These are phyloP conservation scores for Podosphaera aphanis DNA, from an alignment of 2,329 filamentous ascomycete genomes.

Conservation along the genomic window DNA sequence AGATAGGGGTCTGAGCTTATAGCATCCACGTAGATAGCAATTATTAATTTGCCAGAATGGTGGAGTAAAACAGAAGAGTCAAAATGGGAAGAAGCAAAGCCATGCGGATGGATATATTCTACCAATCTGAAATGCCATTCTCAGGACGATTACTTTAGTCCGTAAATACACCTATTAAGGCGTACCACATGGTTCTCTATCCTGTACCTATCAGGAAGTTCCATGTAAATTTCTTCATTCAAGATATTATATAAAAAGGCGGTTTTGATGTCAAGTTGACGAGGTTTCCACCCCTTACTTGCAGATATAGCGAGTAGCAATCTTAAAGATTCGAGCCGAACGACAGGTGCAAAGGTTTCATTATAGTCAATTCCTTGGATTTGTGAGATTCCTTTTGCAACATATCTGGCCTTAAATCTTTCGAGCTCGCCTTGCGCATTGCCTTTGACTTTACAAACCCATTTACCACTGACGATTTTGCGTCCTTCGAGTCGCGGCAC, in stretches of 20 bases:
- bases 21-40: background rate
- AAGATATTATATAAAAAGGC: background rate
- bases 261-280: background rate
- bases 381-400: too few species aligned
- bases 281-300: background rate
- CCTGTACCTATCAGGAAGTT: background rate
- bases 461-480: background rate
- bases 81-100: background rate
- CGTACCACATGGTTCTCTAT: background rate
- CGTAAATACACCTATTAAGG: background rate
- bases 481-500: background rate
- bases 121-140: background rate
- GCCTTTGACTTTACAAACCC: too few species aligned
- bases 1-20: too few species aligned
- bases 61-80: background rate
- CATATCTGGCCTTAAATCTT: too few species aligned
- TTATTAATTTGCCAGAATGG: background rate
- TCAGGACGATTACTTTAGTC: background rate
- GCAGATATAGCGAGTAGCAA: background rate
- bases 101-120: background rate
- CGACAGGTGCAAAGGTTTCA: too few species aligned
- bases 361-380: too few species aligned
- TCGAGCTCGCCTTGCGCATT: too few species aligned
- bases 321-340: too few species aligned
- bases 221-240: background rate